Evolutionary conservation across 805 yeast species (phyloP).

Genomic region (Priceomyces carsonii): DNA sequence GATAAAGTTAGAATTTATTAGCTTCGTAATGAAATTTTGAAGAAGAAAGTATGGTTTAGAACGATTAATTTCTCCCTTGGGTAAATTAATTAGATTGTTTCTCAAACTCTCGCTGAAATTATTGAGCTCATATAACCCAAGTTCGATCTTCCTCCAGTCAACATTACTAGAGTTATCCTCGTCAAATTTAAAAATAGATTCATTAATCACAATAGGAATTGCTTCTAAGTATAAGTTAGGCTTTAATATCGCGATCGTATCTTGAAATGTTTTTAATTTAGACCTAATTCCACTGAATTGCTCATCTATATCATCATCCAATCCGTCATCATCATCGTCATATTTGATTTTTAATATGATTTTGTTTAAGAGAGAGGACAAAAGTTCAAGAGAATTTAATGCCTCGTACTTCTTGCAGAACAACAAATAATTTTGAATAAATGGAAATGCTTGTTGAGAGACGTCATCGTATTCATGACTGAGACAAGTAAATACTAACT

Average conservation of each 20-base stretch:
- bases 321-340: conserved; percentile 71
- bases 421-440: conserved; percentile 71
- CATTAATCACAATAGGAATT: conserved; percentile 59
- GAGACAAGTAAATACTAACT: conserved; percentile 68
- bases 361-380: conserved; percentile 65
- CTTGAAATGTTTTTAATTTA: conserved; percentile 78
- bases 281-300: conserved; percentile 80
- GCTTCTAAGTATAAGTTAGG: conserved; percentile 63
- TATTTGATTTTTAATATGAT: conserved; percentile 77
- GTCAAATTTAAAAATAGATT: conserved; percentile 34
- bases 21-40: conserved; percentile 58
- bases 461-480: conserved; percentile 88
- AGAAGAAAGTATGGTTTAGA: conserved; percentile 67
- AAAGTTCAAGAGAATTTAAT: conserved; percentile 44
- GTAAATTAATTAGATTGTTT: conserved; percentile 71
- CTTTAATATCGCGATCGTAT: conserved; percentile 61
- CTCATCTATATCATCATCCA: conserved; percentile 68
- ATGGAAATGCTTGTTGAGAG: conserved; percentile 78
- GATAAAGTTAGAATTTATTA: conserved; percentile 51
- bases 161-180: conserved; percentile 16
- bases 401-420: conserved; percentile 58
- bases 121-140: conserved; percentile 81
- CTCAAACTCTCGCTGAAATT: conserved; percentile 78
- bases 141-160: conserved; percentile 82
- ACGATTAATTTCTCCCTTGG: conserved; percentile 62